Conservation (phyloP, 2,329 filamentous ascomycete species). For the Furcasterigmium sp. region DNA sequence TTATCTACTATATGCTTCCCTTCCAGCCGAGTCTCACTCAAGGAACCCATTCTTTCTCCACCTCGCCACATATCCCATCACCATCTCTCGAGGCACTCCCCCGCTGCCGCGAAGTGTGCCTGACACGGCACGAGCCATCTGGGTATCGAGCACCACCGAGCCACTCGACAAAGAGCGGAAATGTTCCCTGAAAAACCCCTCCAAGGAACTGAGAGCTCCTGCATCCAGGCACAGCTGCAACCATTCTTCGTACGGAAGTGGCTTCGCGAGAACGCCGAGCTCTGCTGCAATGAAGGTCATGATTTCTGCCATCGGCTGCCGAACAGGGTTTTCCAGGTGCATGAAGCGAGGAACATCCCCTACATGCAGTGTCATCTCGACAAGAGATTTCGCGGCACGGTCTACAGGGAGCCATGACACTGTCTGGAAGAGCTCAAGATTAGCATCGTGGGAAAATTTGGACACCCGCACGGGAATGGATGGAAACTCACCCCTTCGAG, state of each 20-base stretch:
- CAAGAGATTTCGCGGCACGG: conserved; percentile 10
- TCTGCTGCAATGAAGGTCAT: conserved; percentile 12
- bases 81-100: conserved; percentile 10
- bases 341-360: conserved; percentile 6
- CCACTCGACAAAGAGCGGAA: conserved; percentile 13
- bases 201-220: conserved; percentile 9
- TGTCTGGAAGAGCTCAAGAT: conserved; percentile 2
- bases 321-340: conserved; percentile 15
- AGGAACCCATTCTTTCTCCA: conserved; percentile 14
- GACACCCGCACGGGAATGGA: conserved; percentile 2
- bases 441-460: neutral
- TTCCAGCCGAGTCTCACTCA: neutral
- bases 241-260: conserved; percentile 9
- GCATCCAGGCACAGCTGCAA: conserved; percentile 5
- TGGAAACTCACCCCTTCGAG: conserved; percentile 11
- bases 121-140: conserved; percentile 9
- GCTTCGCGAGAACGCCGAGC: conserved; percentile 7
- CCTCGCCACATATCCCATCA: conserved; percentile 12
- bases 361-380: conserved; percentile 5
- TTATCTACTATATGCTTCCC: too few relatives aligned
- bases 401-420: conserved; percentile 16
- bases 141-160: conserved; percentile 13
- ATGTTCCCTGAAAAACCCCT: conserved; percentile 14
- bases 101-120: conserved; percentile 6
- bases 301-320: conserved; percentile 12